Evolutionary conservation across 1,139 yeast species (phyloP), one percentile per base, ranked within the genome.

Genomic region (Suhomyces atakaporum): DNA sequence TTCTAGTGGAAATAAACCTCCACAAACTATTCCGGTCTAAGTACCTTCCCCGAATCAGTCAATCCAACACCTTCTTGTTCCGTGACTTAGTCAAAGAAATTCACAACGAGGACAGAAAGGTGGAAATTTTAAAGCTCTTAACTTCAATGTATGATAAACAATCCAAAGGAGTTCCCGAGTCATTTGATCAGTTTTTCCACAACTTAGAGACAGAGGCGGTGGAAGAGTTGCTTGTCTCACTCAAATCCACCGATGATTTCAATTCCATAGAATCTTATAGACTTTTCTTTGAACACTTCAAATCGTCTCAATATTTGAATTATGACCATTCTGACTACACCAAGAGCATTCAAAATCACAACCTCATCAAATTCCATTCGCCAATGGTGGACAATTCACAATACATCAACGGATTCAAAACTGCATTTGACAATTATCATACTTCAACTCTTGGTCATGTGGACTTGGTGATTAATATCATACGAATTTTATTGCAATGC

Each of bases 261-360:
- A 47, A 46, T 34, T 59, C 63, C 0, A 21, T 51, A 3, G 54
- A 49, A 16, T 42, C 47, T 10, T 51, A 49, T 33, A 39, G 70
- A 25, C 39, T 44, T 7, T 45, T 53, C 16, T 61, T 59, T 43
- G 43, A 45, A 27, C 42, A 58, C 36, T 54, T 49, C 47, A 64
- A 63, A 36, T 60, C 72, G 2, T 62, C 65, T 0, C 62, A 64
- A 23, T 55, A 54, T 46, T 48, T 66, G 19, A 66, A 61, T 35
- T 62, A 63, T 35, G 57, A 62, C 13, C 51, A 54, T 27, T 50
- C 62, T 1, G 67, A 62, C 36, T 51, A 56, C 9, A 27, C 49
- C 4, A 46, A 37, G n/a, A 36, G 38, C 19, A 43, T 57, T 5
- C 52, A 48, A 27, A 45, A 49, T 5, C 27, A 34, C 5, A 42